Conservation (phyloP, 2,329 filamentous ascomycete genomes). For the Hirsutella minnesotensis region DNA sequence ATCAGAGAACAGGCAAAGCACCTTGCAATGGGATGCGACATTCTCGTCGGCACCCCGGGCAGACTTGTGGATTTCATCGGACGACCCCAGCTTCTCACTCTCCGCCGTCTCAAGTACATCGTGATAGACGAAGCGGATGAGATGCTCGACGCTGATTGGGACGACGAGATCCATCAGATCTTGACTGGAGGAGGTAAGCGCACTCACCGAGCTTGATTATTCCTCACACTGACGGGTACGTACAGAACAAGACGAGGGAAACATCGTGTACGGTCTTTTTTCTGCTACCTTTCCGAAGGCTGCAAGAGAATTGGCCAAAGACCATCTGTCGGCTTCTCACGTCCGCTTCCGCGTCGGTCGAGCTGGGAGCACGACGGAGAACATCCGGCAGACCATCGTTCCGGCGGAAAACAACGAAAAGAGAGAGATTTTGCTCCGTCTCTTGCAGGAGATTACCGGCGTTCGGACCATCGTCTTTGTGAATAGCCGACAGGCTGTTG, state of each 20-base stretch:
- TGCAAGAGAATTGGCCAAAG: conserved; percentile 63
- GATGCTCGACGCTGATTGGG: conserved; percentile 72
- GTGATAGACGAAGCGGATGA: conserved; percentile 95
- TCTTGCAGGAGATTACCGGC: conserved; percentile 59
- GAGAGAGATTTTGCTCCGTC: conserved; percentile 56
- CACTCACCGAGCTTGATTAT: background rate
- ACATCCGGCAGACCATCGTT: conserved; percentile 70
- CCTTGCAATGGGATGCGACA: conserved; percentile 73
- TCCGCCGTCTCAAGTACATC: conserved; percentile 66
- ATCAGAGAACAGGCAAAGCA: conserved; percentile 57
- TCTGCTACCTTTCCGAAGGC: conserved; percentile 85
- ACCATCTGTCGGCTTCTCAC: conserved; percentile 62
- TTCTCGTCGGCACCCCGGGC: conserved; percentile 80
- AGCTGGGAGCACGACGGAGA: conserved; percentile 68
- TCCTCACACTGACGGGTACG: background rate
- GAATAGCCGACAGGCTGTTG: conserved; percentile 66
- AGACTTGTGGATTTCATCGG: conserved; percentile 77
- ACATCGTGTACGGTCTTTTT: conserved; percentile 68
- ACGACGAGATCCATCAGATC: conserved; percentile 61
- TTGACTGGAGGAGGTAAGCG: conserved; percentile 68
- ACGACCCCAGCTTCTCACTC: conserved; percentile 53
- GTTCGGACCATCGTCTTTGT: conserved; percentile 82
- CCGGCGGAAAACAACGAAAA: conserved; percentile 56
- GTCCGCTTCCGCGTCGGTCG: conserved; percentile 79
- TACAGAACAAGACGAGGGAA: conserved; percentile 62